Conservation (phyloP, 768 basidiomycete genomes). For the Kwoniella shandongensis region DNA sequence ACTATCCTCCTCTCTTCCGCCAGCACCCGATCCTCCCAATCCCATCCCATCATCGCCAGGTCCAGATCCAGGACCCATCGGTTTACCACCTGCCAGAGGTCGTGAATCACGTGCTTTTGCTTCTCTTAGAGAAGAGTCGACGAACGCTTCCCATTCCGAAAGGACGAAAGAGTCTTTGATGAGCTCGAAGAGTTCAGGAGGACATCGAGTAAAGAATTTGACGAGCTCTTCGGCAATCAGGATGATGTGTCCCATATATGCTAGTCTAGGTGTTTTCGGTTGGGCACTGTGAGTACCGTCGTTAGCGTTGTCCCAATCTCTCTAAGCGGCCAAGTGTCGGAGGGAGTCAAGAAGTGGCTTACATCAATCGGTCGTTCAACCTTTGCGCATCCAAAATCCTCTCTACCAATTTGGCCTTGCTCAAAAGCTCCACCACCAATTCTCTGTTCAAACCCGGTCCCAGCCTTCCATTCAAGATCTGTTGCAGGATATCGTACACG, state of each 20-base stretch:
- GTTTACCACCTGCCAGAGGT: slow-evolving; percentile 68
- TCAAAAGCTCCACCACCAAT: slow-evolving; percentile 77
- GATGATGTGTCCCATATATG: slow-evolving; percentile 95
- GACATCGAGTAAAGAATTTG: slow-evolving; percentile 82
- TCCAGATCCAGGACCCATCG: slow-evolving; percentile 12
- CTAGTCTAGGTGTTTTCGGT: slow-evolving; percentile 62
- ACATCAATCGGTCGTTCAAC: slow-evolving; percentile 75
- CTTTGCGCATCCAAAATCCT: slow-evolving; percentile 84
- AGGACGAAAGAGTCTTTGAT: slow-evolving; percentile 71
- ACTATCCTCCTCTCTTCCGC: slow-evolving; percentile 23
- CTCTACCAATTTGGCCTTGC: slow-evolving; percentile 78
- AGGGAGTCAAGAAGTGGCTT: slow-evolving; percentile 16
- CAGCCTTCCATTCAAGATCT: slow-evolving; percentile 84
- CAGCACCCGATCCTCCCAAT: not conserved
- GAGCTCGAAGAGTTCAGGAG: slow-evolving; percentile 67
- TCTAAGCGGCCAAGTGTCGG: not conserved
- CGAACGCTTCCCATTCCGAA: slow-evolving; percentile 84
- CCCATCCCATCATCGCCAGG: slow-evolving; percentile 1
- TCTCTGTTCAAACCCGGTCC: slow-evolving; percentile 77
- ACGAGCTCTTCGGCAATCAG: slow-evolving; percentile 94
- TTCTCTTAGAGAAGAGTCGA: slow-evolving; percentile 78
- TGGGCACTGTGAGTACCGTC: slow-evolving; percentile 59
- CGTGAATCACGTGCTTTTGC: slow-evolving; percentile 77
- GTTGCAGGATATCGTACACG: slow-evolving; percentile 93
- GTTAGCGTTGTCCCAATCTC: no score